Evolutionary conservation across 331 rosid genomes (phyloP).

Genomic region (Pyrus hybrid): DNA sequence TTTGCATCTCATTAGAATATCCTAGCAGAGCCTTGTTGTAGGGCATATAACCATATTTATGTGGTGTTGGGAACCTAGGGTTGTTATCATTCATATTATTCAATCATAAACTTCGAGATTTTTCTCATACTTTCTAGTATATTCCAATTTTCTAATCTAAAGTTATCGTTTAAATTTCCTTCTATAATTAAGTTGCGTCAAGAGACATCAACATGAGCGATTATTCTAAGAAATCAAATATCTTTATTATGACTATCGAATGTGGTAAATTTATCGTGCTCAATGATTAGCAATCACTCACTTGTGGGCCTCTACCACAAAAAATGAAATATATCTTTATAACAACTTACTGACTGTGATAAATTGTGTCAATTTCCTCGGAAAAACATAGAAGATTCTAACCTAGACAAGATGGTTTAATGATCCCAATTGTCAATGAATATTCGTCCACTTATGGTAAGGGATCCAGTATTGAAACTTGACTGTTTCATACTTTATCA

Average conservation of each 20-base stretch:
- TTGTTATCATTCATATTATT: background rate
- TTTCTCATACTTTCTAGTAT: too few relatives aligned
- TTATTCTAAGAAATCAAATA: too few relatives aligned
- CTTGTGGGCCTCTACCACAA: background rate
- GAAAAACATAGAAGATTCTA: background rate
- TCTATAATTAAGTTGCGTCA: background rate
- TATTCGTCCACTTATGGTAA: too few relatives aligned
- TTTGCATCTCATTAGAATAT: too few relatives aligned
- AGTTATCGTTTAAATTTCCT: background rate
- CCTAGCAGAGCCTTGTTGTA: background rate
- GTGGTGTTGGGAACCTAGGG: background rate
- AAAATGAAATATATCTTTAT: too few relatives aligned
- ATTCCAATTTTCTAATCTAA: background rate
- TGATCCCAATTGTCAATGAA: background rate
- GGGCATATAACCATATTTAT: background rate
- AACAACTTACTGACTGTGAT: background rate
- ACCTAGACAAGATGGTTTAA: background rate
- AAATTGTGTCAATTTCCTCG: background rate
- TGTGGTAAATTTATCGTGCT: too few relatives aligned
- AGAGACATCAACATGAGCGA: fast-evolving
- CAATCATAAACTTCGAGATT: background rate
- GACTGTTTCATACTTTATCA: too few relatives aligned
- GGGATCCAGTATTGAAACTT: too few relatives aligned
- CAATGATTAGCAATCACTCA: background rate
- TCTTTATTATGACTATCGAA: background rate